Percentiles rank a stretch among this genome's conserved stretches.
These are phyloP conservation scores for Elongisporangium prolatum DNA, from an alignment of 352 stramenopile genomes.

Conservation along the genomic window DNA sequence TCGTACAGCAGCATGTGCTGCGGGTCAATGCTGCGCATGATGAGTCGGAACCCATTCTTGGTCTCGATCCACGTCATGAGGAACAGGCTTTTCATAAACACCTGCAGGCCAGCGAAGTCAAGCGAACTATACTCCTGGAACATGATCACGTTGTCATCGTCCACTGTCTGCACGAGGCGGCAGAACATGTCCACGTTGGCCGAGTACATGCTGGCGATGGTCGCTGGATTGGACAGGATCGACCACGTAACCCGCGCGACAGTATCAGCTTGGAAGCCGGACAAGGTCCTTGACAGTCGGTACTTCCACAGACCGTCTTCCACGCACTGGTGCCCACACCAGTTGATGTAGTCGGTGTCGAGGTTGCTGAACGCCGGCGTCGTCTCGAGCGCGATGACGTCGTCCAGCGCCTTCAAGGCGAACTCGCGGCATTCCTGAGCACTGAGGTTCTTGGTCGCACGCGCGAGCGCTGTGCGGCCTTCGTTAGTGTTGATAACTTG, in stretches of 20 bases:
- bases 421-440: neutral
- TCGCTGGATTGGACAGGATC: conserved; percentile 20
- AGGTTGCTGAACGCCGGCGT: neutral
- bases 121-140: conserved; percentile 22
- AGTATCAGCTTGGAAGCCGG: neutral
- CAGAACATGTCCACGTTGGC: conserved; percentile 18
- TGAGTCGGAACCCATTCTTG: conserved; percentile 17
- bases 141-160: conserved; percentile 27
- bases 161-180: conserved; percentile 24
- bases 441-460: neutral
- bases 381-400: neutral
- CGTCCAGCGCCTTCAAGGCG: neutral
- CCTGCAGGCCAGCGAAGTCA: neutral
- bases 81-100: conserved; percentile 15
- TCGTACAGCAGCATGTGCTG: neutral
- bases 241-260: conserved; percentile 12
- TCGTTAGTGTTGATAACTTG: neutral
- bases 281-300: neutral
- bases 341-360: neutral
- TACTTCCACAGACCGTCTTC: conserved; percentile 1
- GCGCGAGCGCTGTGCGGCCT: neutral
- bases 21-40: conserved; percentile 26
- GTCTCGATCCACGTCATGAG: conserved; percentile 9
- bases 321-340: neutral
- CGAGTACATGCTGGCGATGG: conserved; percentile 19